Conservation (phyloP, 106 monocot species). For the Ottelia alismoides region DNA sequence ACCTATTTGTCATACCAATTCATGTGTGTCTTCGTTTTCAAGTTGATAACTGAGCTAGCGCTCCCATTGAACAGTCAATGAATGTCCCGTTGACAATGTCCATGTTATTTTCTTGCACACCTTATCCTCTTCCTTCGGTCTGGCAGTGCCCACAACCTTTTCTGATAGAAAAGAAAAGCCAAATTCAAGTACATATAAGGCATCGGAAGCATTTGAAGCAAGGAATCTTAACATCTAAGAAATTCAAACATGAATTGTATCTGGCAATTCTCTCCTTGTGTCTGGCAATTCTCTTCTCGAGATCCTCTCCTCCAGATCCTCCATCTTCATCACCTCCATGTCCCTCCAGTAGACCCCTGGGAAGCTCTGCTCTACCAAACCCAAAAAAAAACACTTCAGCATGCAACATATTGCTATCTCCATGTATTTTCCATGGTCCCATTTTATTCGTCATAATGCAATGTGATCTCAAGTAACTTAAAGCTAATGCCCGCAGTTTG, state of each 20-base stretch:
- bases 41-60: constrained; percentile 32
- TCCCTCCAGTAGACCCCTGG: constrained; percentile 52
- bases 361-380: constrained; percentile 37
- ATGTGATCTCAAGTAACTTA: too few species aligned
- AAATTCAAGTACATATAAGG: too few species aligned
- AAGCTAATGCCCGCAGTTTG: too few species aligned
- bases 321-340: constrained; percentile 23
- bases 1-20: constrained; percentile 52
- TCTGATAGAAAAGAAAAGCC: constrained; percentile 26
- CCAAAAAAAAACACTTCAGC: neutral
- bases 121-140: constrained; percentile 38
- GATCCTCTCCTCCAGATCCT: constrained; percentile 19
- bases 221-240: too few species aligned
- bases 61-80: constrained; percentile 51
- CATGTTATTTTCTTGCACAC: constrained; percentile 33
- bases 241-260: too few species aligned
- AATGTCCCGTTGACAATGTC: constrained; percentile 73
- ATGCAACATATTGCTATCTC: too few species aligned
- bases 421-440: too few species aligned
- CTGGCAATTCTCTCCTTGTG: constrained; percentile 19
- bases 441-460: too few species aligned
- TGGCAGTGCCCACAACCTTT: constrained; percentile 64
- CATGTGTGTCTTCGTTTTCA: constrained; percentile 35
- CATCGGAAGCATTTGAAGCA: too few species aligned
- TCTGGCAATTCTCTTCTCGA: constrained; percentile 25